Conservation (phyloP, 495 filamentous ascomycete genomes). For the Cetradonia linearis region DNA sequence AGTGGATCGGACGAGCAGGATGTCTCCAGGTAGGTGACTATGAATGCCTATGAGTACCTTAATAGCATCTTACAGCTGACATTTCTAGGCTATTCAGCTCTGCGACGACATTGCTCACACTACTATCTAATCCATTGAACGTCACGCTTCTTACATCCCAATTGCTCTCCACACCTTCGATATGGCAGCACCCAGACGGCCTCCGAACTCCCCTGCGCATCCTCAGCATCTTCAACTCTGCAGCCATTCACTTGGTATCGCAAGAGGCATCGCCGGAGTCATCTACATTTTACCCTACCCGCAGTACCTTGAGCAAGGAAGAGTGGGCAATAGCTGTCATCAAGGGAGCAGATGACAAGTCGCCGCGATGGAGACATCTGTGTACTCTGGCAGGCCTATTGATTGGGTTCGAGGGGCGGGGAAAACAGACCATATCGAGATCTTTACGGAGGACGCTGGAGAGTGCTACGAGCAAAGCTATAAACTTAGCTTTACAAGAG, state of each 20-base stretch:
- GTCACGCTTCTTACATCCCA: conserved; percentile 84
- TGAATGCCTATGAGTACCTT: background rate
- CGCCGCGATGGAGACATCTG: conserved; percentile 80
- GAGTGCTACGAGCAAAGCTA: conserved; percentile 63
- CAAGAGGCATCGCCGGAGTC: conserved; percentile 42
- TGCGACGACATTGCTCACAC: conserved; percentile 69
- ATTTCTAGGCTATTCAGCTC: conserved; percentile 59
- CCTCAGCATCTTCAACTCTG: conserved; percentile 80
- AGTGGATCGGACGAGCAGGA: conserved; percentile 40
- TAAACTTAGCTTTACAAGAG: conserved; percentile 63
- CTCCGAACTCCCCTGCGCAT: conserved; percentile 64
- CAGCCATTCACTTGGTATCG: conserved; percentile 54
- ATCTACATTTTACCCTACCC: conserved; percentile 17
- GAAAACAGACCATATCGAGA: conserved; percentile 50
- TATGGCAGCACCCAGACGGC: conserved; percentile 70
- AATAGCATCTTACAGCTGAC: background rate
- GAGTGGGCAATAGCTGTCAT: conserved; percentile 78
- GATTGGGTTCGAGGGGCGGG: conserved; percentile 65
- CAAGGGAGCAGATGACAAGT: conserved; percentile 73
- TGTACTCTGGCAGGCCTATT: conserved; percentile 72
- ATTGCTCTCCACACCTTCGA: conserved; percentile 69
- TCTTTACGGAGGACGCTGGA: conserved; percentile 63
- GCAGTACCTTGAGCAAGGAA: conserved; percentile 45
- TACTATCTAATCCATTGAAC: conserved; percentile 83
- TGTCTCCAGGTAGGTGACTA: conserved; percentile 48